Percentiles rank a stretch among this genome's conserved stretches.
phyloP scores from a whole-genome alignment of 2,329 filamentous ascomycete species.

The Verticillium zaregamsianum region DNA sequence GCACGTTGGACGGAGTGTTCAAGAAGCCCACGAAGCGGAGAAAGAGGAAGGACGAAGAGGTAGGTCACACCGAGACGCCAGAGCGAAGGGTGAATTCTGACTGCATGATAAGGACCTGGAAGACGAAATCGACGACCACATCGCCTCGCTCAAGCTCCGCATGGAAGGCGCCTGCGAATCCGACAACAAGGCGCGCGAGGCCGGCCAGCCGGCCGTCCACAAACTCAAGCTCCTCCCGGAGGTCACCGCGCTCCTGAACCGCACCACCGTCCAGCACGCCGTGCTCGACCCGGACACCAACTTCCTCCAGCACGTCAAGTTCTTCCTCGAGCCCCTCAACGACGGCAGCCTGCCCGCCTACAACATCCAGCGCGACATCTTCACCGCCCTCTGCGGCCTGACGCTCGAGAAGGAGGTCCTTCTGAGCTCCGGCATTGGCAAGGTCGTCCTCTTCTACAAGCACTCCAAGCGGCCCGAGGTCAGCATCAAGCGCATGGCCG shows the following conservation, averaged over 20 bases:
- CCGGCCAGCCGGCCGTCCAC: slow-evolving; percentile 77
- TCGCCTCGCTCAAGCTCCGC: slow-evolving; percentile 78
- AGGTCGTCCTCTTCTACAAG: slow-evolving; percentile 95
- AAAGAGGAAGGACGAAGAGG: slow-evolving; percentile 83
- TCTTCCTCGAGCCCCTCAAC: slow-evolving; percentile 93
- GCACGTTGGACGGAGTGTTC: slow-evolving; percentile 81
- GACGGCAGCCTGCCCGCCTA: slow-evolving; percentile 94
- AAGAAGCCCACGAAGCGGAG: slow-evolving; percentile 73
- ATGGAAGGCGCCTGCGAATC: slow-evolving; percentile 89
- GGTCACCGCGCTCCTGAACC: slow-evolving; percentile 82
- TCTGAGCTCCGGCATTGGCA: slow-evolving; percentile 88
- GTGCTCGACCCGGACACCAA: slow-evolving; percentile 94
- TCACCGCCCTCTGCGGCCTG: slow-evolving; percentile 72
- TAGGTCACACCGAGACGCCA: slow-evolving; percentile 37
- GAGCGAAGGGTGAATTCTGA: neutral
- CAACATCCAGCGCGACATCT: slow-evolving; percentile 94
- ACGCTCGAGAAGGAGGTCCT: slow-evolving; percentile 90
- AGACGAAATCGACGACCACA: slow-evolving; percentile 83
- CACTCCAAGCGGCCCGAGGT: slow-evolving; percentile 87
- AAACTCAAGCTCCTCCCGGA: slow-evolving; percentile 93
- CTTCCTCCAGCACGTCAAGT: slow-evolving; percentile 89
- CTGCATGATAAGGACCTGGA: slow-evolving; percentile 63
- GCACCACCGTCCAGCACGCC: slow-evolving; percentile 78
- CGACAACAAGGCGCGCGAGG: slow-evolving; percentile 77
- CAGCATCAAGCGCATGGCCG: slow-evolving; percentile 88